phyloP scores from a whole-genome alignment of 257 asterid genomes.

The Vinca minor region DNA sequence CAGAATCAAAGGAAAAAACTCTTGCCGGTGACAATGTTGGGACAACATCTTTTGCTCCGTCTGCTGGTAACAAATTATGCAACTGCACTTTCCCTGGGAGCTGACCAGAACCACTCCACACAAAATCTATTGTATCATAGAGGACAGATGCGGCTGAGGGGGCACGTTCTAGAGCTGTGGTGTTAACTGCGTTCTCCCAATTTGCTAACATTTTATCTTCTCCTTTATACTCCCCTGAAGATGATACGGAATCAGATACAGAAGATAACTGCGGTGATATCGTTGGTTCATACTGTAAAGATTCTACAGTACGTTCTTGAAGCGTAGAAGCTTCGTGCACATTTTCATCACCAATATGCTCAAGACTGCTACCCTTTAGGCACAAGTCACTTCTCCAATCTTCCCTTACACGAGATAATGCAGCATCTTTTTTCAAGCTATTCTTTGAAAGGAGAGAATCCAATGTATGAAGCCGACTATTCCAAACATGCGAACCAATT shows the following conservation, averaged over 20 bases:
- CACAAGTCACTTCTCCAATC: slow-evolving; percentile 28
- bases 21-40: slow-evolving; percentile 43
- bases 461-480: slow-evolving; percentile 46
- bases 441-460: slow-evolving; percentile 45
- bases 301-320: slow-evolving; percentile 19
- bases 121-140: slow-evolving; percentile 81
- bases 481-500: slow-evolving; percentile 59
- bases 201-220: slow-evolving; percentile 15
- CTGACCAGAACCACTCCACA: slow-evolving; percentile 79
- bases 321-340: too few species aligned
- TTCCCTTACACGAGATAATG: slow-evolving; percentile 20
- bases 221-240: slow-evolving; percentile 13
- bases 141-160: slow-evolving; percentile 70
- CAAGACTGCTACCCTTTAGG: slow-evolving; percentile 23
- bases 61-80: slow-evolving; percentile 19
- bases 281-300: slow-evolving; percentile 24
- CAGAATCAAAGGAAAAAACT: slow-evolving; percentile 84
- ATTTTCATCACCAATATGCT: slow-evolving; percentile 30
- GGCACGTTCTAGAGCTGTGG: slow-evolving; percentile 37
- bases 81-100: slow-evolving; percentile 24
- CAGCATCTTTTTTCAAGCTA: slow-evolving; percentile 27
- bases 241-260: slow-evolving; percentile 17
- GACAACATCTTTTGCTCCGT: slow-evolving; percentile 26
- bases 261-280: slow-evolving; percentile 16
- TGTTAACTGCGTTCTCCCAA: slow-evolving; percentile 16